A percentile compares a stretch with the other conserved stretches of the same genome.
Evolutionary conservation across 208 protist genomes (phyloP).

Genomic region (Leishmania arabica): DNA sequence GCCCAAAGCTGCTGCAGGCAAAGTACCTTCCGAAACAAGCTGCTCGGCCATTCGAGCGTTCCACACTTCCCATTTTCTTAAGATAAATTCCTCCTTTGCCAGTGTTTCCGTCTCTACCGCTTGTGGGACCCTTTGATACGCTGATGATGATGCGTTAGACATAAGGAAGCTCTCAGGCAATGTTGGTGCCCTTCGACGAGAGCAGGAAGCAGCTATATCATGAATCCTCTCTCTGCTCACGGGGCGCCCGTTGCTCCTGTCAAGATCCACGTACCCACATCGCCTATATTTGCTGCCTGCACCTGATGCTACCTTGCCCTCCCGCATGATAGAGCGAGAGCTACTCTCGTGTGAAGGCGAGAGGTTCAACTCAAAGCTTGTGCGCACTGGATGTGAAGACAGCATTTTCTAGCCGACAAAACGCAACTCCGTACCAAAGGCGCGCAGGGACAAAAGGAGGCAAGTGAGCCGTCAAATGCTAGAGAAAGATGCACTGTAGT

Average conservation of each 20-base stretch:
- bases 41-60: slow-evolving; percentile 8
- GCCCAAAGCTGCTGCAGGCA: neutral
- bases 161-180: slow-evolving; percentile 9
- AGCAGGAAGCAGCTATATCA: neutral
- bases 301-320: neutral
- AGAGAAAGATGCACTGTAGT: neutral
- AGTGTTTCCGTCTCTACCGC: neutral
- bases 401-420: neutral
- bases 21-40: slow-evolving; percentile 16
- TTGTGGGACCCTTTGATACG: slow-evolving; percentile 4
- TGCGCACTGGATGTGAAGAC: neutral
- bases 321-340: neutral
- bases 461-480: neutral
- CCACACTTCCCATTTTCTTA: slow-evolving; percentile 21
- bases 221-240: neutral
- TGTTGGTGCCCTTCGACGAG: neutral
- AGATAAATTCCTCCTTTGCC: slow-evolving; percentile 8
- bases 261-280: neutral
- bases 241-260: neutral
- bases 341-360: neutral
- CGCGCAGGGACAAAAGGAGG: neutral
- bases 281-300: neutral
- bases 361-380: neutral
- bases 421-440: no score
- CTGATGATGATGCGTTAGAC: neutral